These are phyloP conservation scores for Perilla frutescens DNA, from an alignment of 257 asterid species.

Conservation along the genomic window DNA sequence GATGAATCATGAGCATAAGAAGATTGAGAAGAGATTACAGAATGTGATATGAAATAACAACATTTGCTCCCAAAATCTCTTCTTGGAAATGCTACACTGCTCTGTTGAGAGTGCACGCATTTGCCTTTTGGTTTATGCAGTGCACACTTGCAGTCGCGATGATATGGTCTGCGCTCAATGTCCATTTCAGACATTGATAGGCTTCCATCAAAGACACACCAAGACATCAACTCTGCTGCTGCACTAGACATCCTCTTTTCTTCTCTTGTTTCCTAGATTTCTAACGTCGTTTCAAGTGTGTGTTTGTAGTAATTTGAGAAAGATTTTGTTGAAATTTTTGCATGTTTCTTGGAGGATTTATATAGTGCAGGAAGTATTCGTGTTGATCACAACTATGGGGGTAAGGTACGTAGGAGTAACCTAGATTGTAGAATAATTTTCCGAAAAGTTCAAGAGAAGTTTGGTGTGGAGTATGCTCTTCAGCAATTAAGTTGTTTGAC, in stretches of 20 bases:
- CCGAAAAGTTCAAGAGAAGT: conserved; percentile 15
- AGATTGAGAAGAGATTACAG: conserved; percentile 3
- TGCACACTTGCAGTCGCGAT: conserved; percentile 50
- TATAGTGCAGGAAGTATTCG: conserved; percentile 22
- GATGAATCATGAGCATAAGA: conserved; percentile 18
- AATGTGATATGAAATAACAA: neutral
- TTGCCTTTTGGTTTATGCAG: conserved; percentile 40
- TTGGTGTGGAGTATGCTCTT: neutral
- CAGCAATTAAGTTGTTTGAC: neutral
- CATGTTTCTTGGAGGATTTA: conserved; percentile 33
- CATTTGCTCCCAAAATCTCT: conserved; percentile 2
- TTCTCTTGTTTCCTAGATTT: neutral
- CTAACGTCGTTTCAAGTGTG: neutral
- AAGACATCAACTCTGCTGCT: conserved; percentile 42
- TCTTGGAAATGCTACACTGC: conserved; percentile 39
- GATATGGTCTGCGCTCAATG: conserved; percentile 54
- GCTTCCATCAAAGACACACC: conserved; percentile 45
- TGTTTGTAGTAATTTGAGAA: neutral
- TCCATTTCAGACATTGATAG: conserved; percentile 42
- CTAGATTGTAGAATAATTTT: conserved; percentile 14
- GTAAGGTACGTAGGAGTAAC: conserved; percentile 1
- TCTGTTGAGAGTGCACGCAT: conserved; percentile 27
- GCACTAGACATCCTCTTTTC: conserved; percentile 30
- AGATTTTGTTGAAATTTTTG: conserved; percentile 10
- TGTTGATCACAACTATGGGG: conserved; percentile 23